Conservation (phyloP, 139 green algal genomes). For the Ostreobium quekettii region DNA sequence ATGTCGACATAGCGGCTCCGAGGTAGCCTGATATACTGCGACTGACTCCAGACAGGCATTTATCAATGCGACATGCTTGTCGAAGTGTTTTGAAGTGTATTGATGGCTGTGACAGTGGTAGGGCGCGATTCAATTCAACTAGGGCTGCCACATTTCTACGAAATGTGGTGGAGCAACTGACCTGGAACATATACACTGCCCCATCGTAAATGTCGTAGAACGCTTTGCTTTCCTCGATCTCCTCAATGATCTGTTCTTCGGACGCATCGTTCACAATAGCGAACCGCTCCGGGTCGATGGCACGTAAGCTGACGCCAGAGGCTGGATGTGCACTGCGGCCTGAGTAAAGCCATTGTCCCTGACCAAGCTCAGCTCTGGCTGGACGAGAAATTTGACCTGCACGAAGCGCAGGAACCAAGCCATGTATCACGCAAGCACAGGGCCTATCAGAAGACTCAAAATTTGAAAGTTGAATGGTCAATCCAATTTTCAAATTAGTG, state of each 20-base stretch:
- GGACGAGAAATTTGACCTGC: neutral
- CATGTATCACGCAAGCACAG: no score
- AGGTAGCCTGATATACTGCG: no score
- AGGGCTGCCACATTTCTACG: neutral
- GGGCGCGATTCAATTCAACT: neutral
- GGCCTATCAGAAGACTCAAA: no score
- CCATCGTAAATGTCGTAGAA: slow-evolving; percentile 89
- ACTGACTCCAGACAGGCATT: no score
- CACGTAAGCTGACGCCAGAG: slow-evolving; percentile 50
- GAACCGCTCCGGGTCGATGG: slow-evolving; percentile 79
- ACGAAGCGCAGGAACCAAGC: no score
- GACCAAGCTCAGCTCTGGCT: neutral
- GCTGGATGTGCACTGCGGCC: slow-evolving; percentile 39
- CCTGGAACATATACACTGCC: slow-evolving; percentile 80
- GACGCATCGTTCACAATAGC: slow-evolving; percentile 61
- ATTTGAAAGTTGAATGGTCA: no score
- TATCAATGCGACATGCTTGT: no score
- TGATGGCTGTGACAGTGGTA: no score
- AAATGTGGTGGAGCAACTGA: neutral
- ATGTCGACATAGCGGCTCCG: no score
- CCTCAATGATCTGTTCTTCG: slow-evolving; percentile 31
- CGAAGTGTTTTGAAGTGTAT: no score
- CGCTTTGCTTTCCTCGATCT: slow-evolving; percentile 69
- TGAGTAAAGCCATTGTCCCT: slow-evolving; percentile 37
- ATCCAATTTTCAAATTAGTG: no score